A percentile compares a stretch with the other conserved stretches of the same genome.
Evolutionary conservation across 352 stramenopile genomes (phyloP).

Genomic region (Stramenopiles sp.): DNA sequence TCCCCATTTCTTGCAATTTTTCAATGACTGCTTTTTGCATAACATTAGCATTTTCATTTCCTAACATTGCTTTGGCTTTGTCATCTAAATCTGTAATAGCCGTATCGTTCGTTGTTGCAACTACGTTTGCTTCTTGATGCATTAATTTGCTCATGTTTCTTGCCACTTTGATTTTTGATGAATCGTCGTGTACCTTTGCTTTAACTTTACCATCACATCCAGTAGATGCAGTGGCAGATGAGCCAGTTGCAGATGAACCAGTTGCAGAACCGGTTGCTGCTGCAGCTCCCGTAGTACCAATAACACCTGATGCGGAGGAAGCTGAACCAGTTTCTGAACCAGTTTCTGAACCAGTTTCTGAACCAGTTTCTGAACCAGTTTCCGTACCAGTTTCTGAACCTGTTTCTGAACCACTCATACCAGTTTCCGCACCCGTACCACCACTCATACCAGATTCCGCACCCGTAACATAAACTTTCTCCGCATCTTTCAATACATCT

Average conservation of each 20-base stretch:
- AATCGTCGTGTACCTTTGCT: conserved; percentile 5
- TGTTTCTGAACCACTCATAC: background rate
- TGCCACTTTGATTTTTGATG: conserved; percentile 6
- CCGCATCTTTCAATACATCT: background rate
- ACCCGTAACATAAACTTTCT: background rate
- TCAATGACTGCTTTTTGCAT: conserved; percentile 6
- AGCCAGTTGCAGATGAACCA: conserved; percentile 6
- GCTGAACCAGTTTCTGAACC: conserved; percentile 5
- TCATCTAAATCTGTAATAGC: background rate
- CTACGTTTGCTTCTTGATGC: background rate
- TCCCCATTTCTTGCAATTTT: background rate
- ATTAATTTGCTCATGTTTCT: conserved; percentile 5
- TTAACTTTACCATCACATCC: conserved; percentile 6
- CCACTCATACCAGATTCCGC: background rate
- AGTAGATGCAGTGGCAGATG: background rate
- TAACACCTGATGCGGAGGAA: conserved; percentile 5
- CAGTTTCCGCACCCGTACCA: background rate
- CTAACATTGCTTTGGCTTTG: background rate
- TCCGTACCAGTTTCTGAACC: background rate
- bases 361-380: conserved; percentile 6
- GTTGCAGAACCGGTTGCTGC: conserved; percentile 2
- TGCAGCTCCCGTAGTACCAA: conserved; percentile 1
- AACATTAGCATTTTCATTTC: background rate
- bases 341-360: conserved; percentile 6
- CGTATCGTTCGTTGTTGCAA: conserved; percentile 5